phyloP scores from a whole-genome alignment of 148 eudicot species.

The Polygonum aviculare region DNA sequence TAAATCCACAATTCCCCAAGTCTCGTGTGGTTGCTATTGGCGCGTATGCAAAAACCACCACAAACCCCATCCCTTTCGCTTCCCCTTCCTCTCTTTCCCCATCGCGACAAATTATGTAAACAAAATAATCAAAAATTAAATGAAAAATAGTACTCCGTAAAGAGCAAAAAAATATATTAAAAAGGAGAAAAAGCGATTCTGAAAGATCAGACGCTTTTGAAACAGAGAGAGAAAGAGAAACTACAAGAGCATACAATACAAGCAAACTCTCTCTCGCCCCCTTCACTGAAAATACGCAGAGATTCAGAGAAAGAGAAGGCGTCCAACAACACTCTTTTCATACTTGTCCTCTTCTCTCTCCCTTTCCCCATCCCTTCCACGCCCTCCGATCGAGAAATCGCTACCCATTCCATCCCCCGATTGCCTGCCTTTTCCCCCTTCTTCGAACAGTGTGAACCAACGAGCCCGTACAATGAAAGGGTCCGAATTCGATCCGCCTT shows the following conservation, averaged over 20 bases:
- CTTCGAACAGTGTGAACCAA: neutral
- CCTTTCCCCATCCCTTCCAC: neutral
- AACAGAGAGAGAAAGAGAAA: neutral
- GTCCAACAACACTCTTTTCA: slow-evolving; percentile 4
- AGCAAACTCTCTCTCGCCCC: neutral
- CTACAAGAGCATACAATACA: slow-evolving; percentile 3
- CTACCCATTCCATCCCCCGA: neutral
- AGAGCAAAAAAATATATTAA: neutral
- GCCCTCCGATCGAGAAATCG: neutral
- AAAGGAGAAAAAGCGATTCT: neutral
- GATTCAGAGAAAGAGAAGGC: neutral
- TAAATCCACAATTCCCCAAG: neutral
- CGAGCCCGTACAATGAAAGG: slow-evolving; percentile 16
- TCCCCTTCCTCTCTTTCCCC: neutral
- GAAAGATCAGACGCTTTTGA: neutral
- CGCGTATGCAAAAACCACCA: neutral
- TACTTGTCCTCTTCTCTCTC: neutral
- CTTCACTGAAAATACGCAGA: neutral
- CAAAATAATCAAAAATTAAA: neutral
- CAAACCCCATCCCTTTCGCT: neutral
- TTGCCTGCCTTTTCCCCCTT: neutral
- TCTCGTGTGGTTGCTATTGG: neutral
- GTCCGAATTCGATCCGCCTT: slow-evolving; percentile 34
- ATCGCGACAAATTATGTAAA: neutral
- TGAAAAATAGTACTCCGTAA: neutral